Percentiles rank a stretch among this genome's conserved stretches.
These are phyloP conservation scores for Lophiotrema nucula DNA, from an alignment of 495 filamentous ascomycete genomes.

Conservation along the genomic window DNA sequence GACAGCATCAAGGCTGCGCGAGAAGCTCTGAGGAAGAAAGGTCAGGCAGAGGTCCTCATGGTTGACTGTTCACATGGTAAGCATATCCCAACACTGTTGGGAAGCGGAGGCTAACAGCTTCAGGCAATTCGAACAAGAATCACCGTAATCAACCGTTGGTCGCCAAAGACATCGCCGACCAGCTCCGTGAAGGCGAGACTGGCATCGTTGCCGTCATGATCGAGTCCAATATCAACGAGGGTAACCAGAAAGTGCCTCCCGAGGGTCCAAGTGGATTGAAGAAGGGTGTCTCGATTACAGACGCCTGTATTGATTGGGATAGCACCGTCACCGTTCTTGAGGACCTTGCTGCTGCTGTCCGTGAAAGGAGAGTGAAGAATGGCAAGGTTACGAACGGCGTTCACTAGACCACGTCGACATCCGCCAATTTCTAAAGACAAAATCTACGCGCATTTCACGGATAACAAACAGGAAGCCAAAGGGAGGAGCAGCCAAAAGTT, in stretches of 20 bases:
- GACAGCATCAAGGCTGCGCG: slow-evolving; percentile 76
- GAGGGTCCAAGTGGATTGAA: slow-evolving; percentile 77
- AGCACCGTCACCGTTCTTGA: slow-evolving; percentile 81
- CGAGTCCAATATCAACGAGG: slow-evolving; percentile 95
- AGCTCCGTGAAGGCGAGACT: slow-evolving; percentile 81
- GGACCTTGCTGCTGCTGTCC: slow-evolving; percentile 80
- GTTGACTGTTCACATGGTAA: slow-evolving; percentile 93
- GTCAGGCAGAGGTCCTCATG: slow-evolving; percentile 87
- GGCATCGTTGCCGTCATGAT: slow-evolving; percentile 97
- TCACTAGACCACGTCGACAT: slow-evolving; percentile 7
- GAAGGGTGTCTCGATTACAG: slow-evolving; percentile 94
- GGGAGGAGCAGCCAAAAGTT: too few relatives aligned
- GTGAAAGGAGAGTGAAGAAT: slow-evolving; percentile 59
- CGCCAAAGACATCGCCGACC: slow-evolving; percentile 74
- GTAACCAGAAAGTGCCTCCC: slow-evolving; percentile 86
- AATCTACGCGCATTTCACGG: too few relatives aligned
- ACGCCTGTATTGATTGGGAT: slow-evolving; percentile 97
- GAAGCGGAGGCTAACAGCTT: slow-evolving; percentile 1
- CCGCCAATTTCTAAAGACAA: too few relatives aligned
- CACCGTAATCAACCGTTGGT: slow-evolving; percentile 92
- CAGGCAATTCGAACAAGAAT: slow-evolving; percentile 72
- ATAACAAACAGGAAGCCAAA: too few relatives aligned
- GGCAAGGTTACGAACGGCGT: slow-evolving; percentile 2
- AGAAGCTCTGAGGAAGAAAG: slow-evolving; percentile 79
- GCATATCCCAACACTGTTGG: slow-evolving; percentile 11